Percentiles rank a stretch among this genome's conserved stretches.
These are phyloP conservation scores for Nemania bipapillata DNA, from an alignment of 2,329 filamentous ascomycete species.

Conservation along the genomic window DNA sequence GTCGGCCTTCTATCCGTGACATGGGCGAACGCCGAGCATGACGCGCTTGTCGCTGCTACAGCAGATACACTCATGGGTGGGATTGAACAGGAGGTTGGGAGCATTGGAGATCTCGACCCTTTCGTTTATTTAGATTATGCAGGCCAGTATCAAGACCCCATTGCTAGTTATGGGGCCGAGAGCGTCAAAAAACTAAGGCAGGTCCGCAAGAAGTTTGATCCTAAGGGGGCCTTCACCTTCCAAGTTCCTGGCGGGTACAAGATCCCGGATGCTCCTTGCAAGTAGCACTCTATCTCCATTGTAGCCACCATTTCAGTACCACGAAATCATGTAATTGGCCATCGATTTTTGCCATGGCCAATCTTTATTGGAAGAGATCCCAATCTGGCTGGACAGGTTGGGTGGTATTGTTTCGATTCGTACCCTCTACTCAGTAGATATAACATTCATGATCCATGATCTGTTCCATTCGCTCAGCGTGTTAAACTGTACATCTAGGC, in stretches of 20 bases:
- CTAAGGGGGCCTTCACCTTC: neutral
- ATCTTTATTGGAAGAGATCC: too few species aligned
- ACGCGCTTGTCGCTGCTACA: neutral
- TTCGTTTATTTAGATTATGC: constrained; percentile 23
- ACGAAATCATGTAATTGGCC: too few species aligned
- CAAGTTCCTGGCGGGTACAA: constrained; percentile 17
- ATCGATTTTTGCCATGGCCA: too few species aligned
- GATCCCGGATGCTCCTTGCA: too few species aligned
- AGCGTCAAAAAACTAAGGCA: constrained; percentile 1
- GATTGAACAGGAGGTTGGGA: neutral
- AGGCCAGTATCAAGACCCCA: constrained; percentile 4
- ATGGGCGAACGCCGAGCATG: neutral
- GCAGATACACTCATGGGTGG: neutral
- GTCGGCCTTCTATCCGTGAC: neutral
- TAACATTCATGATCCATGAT: too few species aligned
- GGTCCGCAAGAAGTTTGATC: neutral
- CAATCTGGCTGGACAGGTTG: too few species aligned
- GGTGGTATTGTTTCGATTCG: too few species aligned
- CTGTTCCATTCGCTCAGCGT: too few species aligned
- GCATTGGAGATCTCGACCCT: neutral
- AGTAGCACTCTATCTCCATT: too few species aligned
- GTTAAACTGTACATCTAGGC: too few species aligned
- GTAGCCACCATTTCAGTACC: too few species aligned
- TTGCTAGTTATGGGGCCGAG: constrained; percentile 10
- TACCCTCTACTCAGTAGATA: too few species aligned